Conservation (phyloP, 2,329 filamentous ascomycete genomes). For the Rhynchosporium graminicola region DNA sequence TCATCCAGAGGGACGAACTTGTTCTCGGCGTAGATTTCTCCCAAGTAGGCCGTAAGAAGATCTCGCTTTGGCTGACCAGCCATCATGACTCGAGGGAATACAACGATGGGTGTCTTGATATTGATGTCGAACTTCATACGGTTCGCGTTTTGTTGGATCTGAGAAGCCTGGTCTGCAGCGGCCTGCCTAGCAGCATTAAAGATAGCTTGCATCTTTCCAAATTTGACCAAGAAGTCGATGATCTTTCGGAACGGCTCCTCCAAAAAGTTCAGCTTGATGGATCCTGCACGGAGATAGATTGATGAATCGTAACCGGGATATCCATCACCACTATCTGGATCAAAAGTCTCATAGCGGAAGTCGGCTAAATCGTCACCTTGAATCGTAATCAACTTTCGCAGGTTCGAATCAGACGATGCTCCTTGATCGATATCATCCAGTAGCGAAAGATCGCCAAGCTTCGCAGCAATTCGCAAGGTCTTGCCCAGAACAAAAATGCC, state of each 20-base stretch:
- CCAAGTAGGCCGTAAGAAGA: constrained; percentile 86
- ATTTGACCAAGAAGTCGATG: constrained; percentile 96
- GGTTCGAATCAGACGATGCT: constrained; percentile 74
- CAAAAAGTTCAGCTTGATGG: constrained; percentile 94
- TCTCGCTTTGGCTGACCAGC: constrained; percentile 73
- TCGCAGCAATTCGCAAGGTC: constrained; percentile 84
- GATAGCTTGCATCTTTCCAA: constrained; percentile 98
- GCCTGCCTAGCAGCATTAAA: constrained; percentile 97
- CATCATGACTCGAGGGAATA: constrained; percentile 80
- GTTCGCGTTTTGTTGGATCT: constrained; percentile 86
- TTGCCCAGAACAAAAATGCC: constrained; percentile 84
- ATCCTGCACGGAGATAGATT: constrained; percentile 86
- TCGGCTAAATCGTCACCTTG: constrained; percentile 94
- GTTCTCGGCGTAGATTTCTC: constrained; percentile 97
- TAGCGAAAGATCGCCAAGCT: constrained; percentile 82
- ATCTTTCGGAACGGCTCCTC: constrained; percentile 98
- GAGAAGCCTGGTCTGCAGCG: constrained; percentile 88
- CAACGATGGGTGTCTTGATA: constrained; percentile 91
- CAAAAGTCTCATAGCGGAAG: constrained; percentile 96
- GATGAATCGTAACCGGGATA: constrained; percentile 97
- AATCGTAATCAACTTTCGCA: constrained; percentile 88
- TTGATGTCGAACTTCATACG: constrained; percentile 93
- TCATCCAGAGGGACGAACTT: constrained; percentile 85
- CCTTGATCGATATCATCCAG: constrained; percentile 94
- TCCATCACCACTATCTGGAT: constrained; percentile 63